Evolutionary conservation across 306 rosid genomes (phyloP).

Genomic region (Vigna trinervia): DNA sequence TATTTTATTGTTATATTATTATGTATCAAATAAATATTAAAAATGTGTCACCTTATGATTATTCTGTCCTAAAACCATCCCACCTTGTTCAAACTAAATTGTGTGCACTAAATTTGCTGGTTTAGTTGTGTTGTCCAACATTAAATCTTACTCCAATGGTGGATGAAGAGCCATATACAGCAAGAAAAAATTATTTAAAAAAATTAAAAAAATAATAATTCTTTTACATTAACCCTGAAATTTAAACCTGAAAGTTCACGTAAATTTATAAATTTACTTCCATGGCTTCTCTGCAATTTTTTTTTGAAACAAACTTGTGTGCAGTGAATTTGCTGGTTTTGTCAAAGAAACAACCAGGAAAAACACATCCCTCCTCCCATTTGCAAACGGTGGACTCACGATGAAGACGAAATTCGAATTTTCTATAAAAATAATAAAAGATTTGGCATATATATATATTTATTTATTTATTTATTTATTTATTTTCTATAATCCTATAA

Average conservation of each 20-base stretch:
- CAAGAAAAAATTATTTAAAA: background rate
- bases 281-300: background rate
- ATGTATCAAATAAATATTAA: too few species aligned
- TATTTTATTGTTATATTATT: too few species aligned
- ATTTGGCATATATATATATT: too few species aligned
- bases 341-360: slow-evolving; percentile 44
- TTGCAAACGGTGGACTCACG: slow-evolving; percentile 31
- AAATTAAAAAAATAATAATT: background rate
- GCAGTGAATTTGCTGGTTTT: slow-evolving; percentile 20
- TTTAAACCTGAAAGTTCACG: too few species aligned
- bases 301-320: background rate
- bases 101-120: background rate
- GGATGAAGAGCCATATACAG: background rate
- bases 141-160: background rate
- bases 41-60: too few species aligned
- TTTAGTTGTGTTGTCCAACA: background rate
- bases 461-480: too few species aligned
- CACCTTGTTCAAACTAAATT: background rate
- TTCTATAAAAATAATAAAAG: background rate
- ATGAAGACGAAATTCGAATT: background rate
- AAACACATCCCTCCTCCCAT: slow-evolving; percentile 18
- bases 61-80: background rate
- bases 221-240: too few species aligned
- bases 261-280: too few species aligned
- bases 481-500: background rate